Percentiles rank a stretch among this genome's conserved stretches.
Evolutionary conservation across 2,329 filamentous ascomycete genomes (phyloP).

Genomic region (Cephalotrichum gorgonifer): DNA sequence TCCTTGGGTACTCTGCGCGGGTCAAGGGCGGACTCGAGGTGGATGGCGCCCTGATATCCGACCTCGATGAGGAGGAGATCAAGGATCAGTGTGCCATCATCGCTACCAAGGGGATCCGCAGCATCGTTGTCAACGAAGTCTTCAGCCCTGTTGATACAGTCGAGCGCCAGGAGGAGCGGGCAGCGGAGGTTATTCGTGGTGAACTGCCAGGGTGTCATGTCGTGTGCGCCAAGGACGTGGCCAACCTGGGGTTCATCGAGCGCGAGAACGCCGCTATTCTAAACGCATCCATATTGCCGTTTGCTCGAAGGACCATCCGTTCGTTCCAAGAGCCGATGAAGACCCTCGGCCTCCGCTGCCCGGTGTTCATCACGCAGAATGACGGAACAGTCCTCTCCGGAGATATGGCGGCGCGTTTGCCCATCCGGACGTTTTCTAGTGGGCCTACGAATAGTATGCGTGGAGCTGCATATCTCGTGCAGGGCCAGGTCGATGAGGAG

Average conservation of each 20-base stretch:
- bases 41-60: conserved; percentile 34
- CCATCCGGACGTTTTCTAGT: conserved; percentile 51
- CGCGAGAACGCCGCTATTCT: conserved; percentile 56
- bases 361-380: conserved; percentile 53
- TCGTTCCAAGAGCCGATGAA: conserved; percentile 33
- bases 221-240: conserved; percentile 40
- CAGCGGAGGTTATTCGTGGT: conserved; percentile 27
- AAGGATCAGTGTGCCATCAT: conserved; percentile 26
- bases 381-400: conserved; percentile 51
- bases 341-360: conserved; percentile 42
- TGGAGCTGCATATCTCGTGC: conserved; percentile 49
- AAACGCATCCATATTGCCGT: conserved; percentile 50
- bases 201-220: conserved; percentile 31
- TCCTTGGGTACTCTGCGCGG: conserved; percentile 33
- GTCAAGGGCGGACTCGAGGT: conserved; percentile 41
- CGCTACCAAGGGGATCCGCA: conserved; percentile 29
- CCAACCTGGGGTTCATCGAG: conserved; percentile 45
- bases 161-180: conserved; percentile 36
- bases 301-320: conserved; percentile 45
- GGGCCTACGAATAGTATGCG: conserved; percentile 55
- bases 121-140: conserved; percentile 36
- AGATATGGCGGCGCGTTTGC: conserved; percentile 40
- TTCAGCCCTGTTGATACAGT: conserved; percentile 42
- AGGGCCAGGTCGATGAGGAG: conserved; percentile 22
- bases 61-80: conserved; percentile 31